Evolutionary conservation across 1,284 basidiomycete genomes (phyloP), one percentile per base, ranked within the genome.

Genomic region (Fomitopsis pinicola): DNA sequence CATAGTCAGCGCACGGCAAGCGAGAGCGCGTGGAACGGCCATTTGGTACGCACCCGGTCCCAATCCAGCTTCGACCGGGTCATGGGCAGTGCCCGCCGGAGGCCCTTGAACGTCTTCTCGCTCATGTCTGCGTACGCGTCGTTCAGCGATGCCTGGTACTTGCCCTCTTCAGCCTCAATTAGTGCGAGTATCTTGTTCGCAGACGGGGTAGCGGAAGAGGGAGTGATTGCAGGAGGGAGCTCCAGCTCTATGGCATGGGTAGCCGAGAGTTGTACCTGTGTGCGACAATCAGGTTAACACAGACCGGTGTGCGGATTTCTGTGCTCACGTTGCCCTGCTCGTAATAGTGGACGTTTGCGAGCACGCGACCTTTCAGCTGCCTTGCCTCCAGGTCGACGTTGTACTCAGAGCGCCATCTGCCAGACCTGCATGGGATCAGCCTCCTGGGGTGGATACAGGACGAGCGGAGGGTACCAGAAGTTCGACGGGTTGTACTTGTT

Each of bases 31-130:
- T 15, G 3, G 38, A 40, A 10, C 14, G 12, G 38, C 14, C 14
- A 8, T 40, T 10, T 40, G 8, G 19, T 54, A 63, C 80, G 50
- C 61, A 93, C 93, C 81, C 91, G 94, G 65, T 95, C 94, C 95
- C 95, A 97, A 66, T 97, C 94, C 56, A 97, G 77, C 76, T 96
- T 96, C 72, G 94, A 92, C 67, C 92, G 83, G n/a, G 94, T 97
- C 71, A 97, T 80, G 0, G 95, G 95, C 62, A 98, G 75, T 1
- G 94, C 93, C 54, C 95, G 83, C 67, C 95, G 82, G 59, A 98
- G 79, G 9, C 90, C 88, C 74, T 93, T 92, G 83, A 97, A 97
- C 0, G 91, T 91, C 77, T 93, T 94, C 70, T 97, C 94, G 53
- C 90, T 84, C 84, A 98, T 89, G 66, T 91, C 87, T 38, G 86